A percentile compares a stretch with the other conserved stretches of the same genome.
These are phyloP conservation scores for Epichloe scottii DNA, from an alignment of 2,329 filamentous ascomycete genomes.

Conservation along the genomic window DNA sequence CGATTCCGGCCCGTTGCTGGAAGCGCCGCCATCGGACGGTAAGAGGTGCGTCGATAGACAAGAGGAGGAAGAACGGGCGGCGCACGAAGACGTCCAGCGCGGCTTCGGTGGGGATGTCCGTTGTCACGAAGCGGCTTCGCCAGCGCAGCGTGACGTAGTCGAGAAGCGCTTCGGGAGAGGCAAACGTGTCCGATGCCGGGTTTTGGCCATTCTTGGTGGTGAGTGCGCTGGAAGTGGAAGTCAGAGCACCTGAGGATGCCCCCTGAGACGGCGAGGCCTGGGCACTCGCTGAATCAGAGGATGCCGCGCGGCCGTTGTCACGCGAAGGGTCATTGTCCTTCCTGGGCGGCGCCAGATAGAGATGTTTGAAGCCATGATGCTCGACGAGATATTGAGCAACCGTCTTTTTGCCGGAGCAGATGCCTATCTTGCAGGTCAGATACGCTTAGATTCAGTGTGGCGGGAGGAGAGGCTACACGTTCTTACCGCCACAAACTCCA, in stretches of 20 bases:
- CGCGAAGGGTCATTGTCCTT: not conserved
- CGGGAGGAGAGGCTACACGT: not conserved
- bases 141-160: conserved; percentile 79
- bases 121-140: conserved; percentile 75
- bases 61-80: conserved; percentile 83
- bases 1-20: conserved; percentile 25
- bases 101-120: conserved; percentile 61
- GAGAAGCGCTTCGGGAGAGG: conserved; percentile 54
- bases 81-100: conserved; percentile 63
- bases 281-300: conserved; percentile 6
- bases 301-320: not conserved
- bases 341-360: conserved; percentile 38
- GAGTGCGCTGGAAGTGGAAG: conserved; percentile 15
- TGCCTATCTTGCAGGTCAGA: conserved; percentile 40
- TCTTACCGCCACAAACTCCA: conserved; percentile 59
- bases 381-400: conserved; percentile 80
- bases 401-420: conserved; percentile 85
- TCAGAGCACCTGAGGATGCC: conserved; percentile 14
- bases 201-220: conserved; percentile 15
- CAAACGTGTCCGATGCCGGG: conserved; percentile 34
- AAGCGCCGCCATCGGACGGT: conserved; percentile 73
- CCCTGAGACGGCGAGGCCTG: conserved; percentile 6
- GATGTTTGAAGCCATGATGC: conserved; percentile 66
- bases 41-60: conserved; percentile 85
- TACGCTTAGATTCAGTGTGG: not conserved